Evolutionary conservation across 1,284 basidiomycete genomes (phyloP).

Genomic region (Heterobasidion occidentale): DNA sequence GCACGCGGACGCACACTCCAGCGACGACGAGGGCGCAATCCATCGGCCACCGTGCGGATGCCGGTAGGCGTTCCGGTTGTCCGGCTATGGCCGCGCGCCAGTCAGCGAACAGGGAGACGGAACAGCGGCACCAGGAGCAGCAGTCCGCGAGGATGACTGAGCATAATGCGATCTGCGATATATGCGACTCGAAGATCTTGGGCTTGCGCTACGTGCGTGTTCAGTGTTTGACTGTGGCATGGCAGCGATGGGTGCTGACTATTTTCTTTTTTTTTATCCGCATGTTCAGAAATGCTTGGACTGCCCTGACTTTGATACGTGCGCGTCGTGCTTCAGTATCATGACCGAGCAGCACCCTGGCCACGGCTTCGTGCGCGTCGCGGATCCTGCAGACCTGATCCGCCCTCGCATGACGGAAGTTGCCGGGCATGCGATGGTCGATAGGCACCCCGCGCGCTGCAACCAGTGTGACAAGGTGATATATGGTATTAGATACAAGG

Average conservation of each 20-base stretch:
- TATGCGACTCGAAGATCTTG: conserved; percentile 64
- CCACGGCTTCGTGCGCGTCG: conserved; percentile 71
- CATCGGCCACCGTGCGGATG: not conserved
- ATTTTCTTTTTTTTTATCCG: not conserved
- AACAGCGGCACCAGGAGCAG: conserved; percentile 11
- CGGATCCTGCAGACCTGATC: conserved; percentile 48
- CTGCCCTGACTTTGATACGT: conserved; percentile 79
- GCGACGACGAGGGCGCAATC: not conserved
- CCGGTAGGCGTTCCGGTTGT: not conserved
- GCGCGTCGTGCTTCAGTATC: conserved; percentile 62
- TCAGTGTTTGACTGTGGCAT: not conserved
- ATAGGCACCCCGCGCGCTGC: conserved; percentile 20
- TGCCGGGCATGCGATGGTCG: not conserved
- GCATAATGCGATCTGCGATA: conserved; percentile 63
- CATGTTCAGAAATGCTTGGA: conserved; percentile 55
- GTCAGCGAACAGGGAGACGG: conserved; percentile 1
- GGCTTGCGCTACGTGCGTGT: conserved; percentile 62
- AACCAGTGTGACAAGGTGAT: conserved; percentile 47
- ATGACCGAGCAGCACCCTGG: conserved; percentile 65
- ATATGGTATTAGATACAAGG: conserved; percentile 60
- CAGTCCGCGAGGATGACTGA: not conserved
- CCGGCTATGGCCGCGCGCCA: not conserved
- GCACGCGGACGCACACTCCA: conserved; percentile 15
- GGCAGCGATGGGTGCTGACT: no score
- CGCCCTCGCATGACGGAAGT: conserved; percentile 20